Evolutionary conservation across 208 protist genomes (phyloP).

Genomic region (Crithidia expoeki): DNA sequence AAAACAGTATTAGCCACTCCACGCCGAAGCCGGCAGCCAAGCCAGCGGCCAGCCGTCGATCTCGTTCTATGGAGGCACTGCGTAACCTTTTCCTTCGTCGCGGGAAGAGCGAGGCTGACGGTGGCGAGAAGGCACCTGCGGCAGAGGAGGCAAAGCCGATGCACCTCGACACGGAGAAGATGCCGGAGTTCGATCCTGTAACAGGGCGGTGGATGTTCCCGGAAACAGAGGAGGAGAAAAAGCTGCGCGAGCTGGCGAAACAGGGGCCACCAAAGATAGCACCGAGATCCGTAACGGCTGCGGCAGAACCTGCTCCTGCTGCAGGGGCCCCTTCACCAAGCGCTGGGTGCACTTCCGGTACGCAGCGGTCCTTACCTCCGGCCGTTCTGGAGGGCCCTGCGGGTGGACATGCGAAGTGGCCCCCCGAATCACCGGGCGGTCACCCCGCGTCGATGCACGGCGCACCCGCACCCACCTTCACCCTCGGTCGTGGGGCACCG

Average conservation of each 20-base stretch:
- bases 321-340: slow-evolving; percentile 7
- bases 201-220: slow-evolving; percentile 83
- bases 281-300: too few species aligned
- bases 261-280: slow-evolving; percentile 69
- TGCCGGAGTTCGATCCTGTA: slow-evolving; percentile 74
- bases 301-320: slow-evolving; percentile 15
- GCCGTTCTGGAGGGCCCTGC: not conserved
- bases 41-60: slow-evolving; percentile 35
- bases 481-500: slow-evolving; percentile 16
- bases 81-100: slow-evolving; percentile 62
- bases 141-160: slow-evolving; percentile 83
- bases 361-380: not conserved
- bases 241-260: slow-evolving; percentile 59
- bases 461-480: not conserved
- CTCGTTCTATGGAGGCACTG: slow-evolving; percentile 63
- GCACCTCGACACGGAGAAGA: slow-evolving; percentile 85
- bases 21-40: slow-evolving; percentile 18
- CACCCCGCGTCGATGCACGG: not conserved
- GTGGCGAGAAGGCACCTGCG: slow-evolving; percentile 17
- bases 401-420: not conserved
- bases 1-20: slow-evolving; percentile 3
- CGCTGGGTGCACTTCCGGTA: not conserved
- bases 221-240: slow-evolving; percentile 85
- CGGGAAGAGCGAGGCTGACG: slow-evolving; percentile 26
- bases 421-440: not conserved